Conservation (phyloP, 1,284 basidiomycete species). For the Trichosporon sp. region DNA sequence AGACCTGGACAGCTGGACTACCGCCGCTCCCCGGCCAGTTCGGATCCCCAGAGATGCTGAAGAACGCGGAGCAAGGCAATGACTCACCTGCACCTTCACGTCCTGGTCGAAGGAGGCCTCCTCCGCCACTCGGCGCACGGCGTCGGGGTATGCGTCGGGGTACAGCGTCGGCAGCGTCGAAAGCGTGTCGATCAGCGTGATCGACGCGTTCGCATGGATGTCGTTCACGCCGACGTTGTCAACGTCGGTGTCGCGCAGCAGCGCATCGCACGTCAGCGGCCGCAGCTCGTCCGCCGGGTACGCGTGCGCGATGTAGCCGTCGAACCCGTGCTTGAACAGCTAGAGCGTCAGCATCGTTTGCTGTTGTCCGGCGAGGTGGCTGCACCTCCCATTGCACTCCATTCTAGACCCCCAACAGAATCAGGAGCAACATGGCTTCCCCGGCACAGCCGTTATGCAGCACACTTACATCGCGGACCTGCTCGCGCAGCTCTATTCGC, state of each 20-base stretch:
- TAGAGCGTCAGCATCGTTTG: constrained; percentile 13
- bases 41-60: too few relatives aligned
- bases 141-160: constrained; percentile 34
- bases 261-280: constrained; percentile 69
- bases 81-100: constrained; percentile 55
- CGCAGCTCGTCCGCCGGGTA: constrained; percentile 61
- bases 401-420: neutral
- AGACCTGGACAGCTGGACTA: too few relatives aligned
- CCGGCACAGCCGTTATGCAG: too few relatives aligned
- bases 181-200: constrained; percentile 46
- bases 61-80: too few relatives aligned
- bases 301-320: constrained; percentile 47
- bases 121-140: constrained; percentile 33
- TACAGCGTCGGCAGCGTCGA: constrained; percentile 41
- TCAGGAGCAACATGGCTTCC: neutral
- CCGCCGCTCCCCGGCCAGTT: too few relatives aligned
- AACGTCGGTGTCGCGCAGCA: constrained; percentile 32
- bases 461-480: constrained; percentile 15
- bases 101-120: constrained; percentile 46
- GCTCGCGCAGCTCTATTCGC: constrained; percentile 15
- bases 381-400: neutral
- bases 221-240: constrained; percentile 57
- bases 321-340: constrained; percentile 47
- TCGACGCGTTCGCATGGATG: constrained; percentile 61
- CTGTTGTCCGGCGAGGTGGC: neutral